Conservation (phyloP, 495 filamentous ascomycete species). For the Evernia prunastri region DNA sequence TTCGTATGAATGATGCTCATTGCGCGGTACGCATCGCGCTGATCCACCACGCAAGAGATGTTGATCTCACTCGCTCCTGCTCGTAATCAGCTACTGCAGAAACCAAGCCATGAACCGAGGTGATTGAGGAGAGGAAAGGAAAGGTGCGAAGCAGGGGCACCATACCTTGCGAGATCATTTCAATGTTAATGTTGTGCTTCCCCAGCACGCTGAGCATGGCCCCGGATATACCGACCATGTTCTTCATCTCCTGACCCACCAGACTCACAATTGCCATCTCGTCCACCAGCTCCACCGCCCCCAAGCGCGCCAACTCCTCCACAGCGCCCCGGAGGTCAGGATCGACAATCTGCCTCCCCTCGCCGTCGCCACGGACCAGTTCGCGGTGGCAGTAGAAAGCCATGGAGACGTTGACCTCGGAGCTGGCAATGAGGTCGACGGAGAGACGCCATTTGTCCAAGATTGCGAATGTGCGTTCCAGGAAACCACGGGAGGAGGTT, state of each 20-base stretch:
- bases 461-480: slow-evolving; percentile 80
- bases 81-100: not conserved
- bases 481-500: slow-evolving; percentile 79
- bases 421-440: slow-evolving; percentile 88
- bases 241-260: slow-evolving; percentile 93
- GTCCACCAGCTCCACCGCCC: slow-evolving; percentile 73
- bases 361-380: slow-evolving; percentile 47
- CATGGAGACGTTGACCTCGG: slow-evolving; percentile 91
- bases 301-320: slow-evolving; percentile 64
- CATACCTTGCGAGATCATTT: slow-evolving; percentile 24
- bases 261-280: slow-evolving; percentile 87
- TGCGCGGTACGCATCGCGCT: slow-evolving; percentile 76
- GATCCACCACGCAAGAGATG: slow-evolving; percentile 94
- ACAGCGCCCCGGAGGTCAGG: slow-evolving; percentile 58
- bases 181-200: slow-evolving; percentile 23
- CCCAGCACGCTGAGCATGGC: slow-evolving; percentile 83
- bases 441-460: slow-evolving; percentile 72
- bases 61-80: slow-evolving; percentile 94
- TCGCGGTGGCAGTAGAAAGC: slow-evolving; percentile 67
- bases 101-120: not conserved
- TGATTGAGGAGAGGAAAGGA: too few species aligned
- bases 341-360: slow-evolving; percentile 57
- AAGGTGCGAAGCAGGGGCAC: not conserved
- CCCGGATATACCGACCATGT: slow-evolving; percentile 84
- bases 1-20: slow-evolving; percentile 91